Evolutionary conservation across 305 asterid genomes (phyloP), one percentile per base, ranked within the genome.

Genomic region (Nicotiana rustica): DNA sequence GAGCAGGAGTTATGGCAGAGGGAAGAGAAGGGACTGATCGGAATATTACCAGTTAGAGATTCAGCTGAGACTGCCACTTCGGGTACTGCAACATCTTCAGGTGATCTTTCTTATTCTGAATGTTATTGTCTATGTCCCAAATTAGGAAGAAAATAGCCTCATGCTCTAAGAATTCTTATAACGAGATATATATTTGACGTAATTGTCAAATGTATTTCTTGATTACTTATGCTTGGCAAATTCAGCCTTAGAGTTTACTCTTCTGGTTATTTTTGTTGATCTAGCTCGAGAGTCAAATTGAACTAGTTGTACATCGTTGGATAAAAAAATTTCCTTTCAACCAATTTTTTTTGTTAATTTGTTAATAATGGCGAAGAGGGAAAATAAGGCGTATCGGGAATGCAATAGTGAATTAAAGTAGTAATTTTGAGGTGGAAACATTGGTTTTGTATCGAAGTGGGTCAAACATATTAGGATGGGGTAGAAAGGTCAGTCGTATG

Each of bases 1-100:
- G 98, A 97, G 84, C 98, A 97, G 85, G 99, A 97, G 86, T 84
- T 97, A 81, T 97, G 99, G 98, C 98, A 97, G 93, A 93, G 98
- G 89, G 99, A 97, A 82, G 99, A 92, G 89, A 95, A 95, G 88
- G 99, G 99, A 35, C 84, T 97, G 33, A 95, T 95, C 76, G 99
- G 99, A 77, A 92, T 97, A 88, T 91, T 97, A 71, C 98, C 98
- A 2, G 98, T 97, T 66, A 92, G 97, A 55, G 98, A 97, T 88
- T 91, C 95, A 41, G 94, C 89, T 1, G 98, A 92, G 89, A 78
- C 89, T 52, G 82, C 92, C 4, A 75, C 90, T 36, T 87, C 88
- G 15, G 91, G 87, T 79, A 66, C 97, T 75, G 31, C 82, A 57
- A 76, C 87, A 78, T 83, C 94, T 77, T 80, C 92, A 89, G 99